Base-by-base conservation (phyloP, 352 stramenopile genomes). In the Globisporangium paroecandrum region DNA sequence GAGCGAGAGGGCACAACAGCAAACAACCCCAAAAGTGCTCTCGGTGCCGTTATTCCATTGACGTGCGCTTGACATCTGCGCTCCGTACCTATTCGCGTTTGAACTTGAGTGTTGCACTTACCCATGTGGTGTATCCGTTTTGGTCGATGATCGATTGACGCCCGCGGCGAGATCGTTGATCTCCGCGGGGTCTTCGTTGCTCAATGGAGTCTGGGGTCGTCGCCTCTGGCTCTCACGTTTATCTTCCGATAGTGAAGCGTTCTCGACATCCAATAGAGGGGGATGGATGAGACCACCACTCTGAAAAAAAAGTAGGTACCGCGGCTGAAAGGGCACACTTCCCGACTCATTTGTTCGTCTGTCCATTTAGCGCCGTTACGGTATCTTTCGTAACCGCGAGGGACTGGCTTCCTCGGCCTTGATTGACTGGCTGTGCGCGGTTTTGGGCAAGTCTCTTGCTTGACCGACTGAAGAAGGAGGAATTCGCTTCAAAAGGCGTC, bases 41-140 rank as follows among this genome's bases (percentile, higher is more conserved):
- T 51, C 43, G 43, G 43, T 51, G 18, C 43, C 43, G 43, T 51
- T 51, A 51, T 51, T 29, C 13, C 49, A 56, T 25, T 27, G 22
- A 56, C 49, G 22, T 56, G 55, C 55, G 27, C 24, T 60, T 60
- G 55, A 60, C 27, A 46, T 12, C 43, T 51, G 43, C 43, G 43
- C 43, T 12, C 43, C 43, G 43, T 12, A 51, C 18, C 15, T 51
- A 12, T 51, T 49, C 29, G 4, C 7, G 29, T 32, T 32, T 32
- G 29, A 32, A 32, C 29, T 32, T 4, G 29, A 32, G 29, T 32
- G 29, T 25, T 56, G 49, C 49, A 56, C 20, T 25, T 29, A 56
- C 0, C 49, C n/a, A 56, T 51, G 43, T 51, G 18, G 43, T 51
- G 43, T 24, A 51, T 51, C 43, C 43, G 18, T 51, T 51, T 22